phyloP scores from a whole-genome alignment of 1,284 basidiomycete species.

The Thecaphora frezii region DNA sequence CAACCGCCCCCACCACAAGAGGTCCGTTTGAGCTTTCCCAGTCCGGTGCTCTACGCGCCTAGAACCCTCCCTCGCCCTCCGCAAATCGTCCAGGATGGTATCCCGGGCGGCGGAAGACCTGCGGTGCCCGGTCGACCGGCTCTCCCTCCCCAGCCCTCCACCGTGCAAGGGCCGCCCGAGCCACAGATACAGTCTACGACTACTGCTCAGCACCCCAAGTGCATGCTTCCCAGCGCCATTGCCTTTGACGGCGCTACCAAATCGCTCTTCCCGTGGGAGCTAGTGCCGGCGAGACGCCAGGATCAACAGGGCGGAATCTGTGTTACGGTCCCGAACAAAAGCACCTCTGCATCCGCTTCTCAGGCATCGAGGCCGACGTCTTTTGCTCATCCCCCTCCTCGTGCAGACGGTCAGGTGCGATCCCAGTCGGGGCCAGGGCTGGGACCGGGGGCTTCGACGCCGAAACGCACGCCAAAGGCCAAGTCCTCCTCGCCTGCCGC shows the following conservation, averaged over 20 bases:
- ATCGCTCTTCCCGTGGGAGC: constrained; percentile 16
- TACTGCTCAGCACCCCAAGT: background rate
- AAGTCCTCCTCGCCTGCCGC: background rate
- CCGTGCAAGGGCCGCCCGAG: background rate
- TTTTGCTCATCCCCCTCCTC: too few species aligned
- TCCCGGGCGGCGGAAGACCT: too few species aligned
- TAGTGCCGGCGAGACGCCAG: constrained; percentile 5
- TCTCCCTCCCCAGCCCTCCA: background rate
- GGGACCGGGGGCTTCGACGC: too few species aligned
- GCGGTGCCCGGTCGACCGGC: too few species aligned
- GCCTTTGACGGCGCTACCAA: background rate
- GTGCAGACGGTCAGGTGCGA: too few species aligned
- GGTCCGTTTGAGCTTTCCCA: background rate
- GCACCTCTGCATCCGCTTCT: background rate
- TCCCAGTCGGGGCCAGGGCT: too few species aligned
- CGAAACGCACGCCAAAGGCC: constrained; percentile 5
- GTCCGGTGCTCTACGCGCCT: background rate
- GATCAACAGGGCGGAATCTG: too few species aligned
- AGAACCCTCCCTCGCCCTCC: background rate
- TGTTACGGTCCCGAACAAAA: background rate
- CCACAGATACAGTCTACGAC: too few species aligned
- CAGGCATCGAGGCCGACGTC: too few species aligned
- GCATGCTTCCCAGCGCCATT: background rate
- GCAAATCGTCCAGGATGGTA: background rate
- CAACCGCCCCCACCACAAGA: too few species aligned